Evolutionary conservation across 768 basidiomycete species (phyloP), one percentile per base, ranked within the genome.

Genomic region (Leccinum imitatum): DNA sequence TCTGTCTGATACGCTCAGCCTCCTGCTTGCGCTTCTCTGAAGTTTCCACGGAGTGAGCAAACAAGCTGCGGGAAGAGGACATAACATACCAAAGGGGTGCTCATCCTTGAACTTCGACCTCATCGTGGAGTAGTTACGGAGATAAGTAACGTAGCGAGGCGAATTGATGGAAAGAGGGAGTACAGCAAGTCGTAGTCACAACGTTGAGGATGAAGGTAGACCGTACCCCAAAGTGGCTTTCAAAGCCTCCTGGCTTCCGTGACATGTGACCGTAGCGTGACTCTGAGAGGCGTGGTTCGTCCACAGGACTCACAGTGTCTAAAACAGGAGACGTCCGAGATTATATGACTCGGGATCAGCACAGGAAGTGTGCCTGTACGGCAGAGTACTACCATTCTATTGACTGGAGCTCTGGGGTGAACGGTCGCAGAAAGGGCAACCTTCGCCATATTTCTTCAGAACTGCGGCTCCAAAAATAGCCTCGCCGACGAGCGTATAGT

Each of bases 1-100:
- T 99, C 85, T 95, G 92, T 64, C 96, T 83, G 71, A 98, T 98
- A 59, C 96, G 89, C 82, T 98, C 95, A 35, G 96, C 96, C 74
- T 98, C 96, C 47, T 93, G 94, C 84, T 98, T 98, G 84, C 96
- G 92, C 81, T 98, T 98, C 87, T 97, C 96, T 98, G 70, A 58
- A 47, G 63, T 56, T 41, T 56, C 56, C 60, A 61, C 56, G 53
- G 39, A n/a, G 59, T 60, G 51, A 69, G 67, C 60, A 59, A 66
- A 75, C 79, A 71, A 78, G 72, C 70, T 63, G 60, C 73, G 65
- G 65, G 54, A 60, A 50, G 62, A 60, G 35, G 68, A 61, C 59
- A 64, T 60, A 61, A 64, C 67, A 70, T 65, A 96, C 96, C 96
- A 75, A 98, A 98, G 63, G 93, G 93, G 77, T 99, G 96, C 79